Evolutionary conservation across 1,284 basidiomycete genomes (phyloP), one percentile per base, ranked within the genome.

Genomic region (Trichosporon faecale): DNA sequence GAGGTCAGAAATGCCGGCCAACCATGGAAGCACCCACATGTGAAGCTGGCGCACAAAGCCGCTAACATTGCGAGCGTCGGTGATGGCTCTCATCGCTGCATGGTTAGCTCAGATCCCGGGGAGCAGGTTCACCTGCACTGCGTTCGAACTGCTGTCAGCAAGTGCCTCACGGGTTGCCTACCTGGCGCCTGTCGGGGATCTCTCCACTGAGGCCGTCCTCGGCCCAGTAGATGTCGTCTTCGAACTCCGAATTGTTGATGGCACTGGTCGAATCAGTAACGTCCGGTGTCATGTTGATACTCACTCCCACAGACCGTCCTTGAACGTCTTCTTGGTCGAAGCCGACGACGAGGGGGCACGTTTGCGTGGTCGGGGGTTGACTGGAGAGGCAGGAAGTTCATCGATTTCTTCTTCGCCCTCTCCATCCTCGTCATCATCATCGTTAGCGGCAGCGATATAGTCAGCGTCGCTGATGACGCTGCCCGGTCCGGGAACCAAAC

Each of bases 11-110:
- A 3, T 0, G 21, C 5, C 31, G 8, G 2, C 1, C 8, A 12
- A 3, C 9, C 16, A n/a, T 8, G 25, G 25, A 1, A 33, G 1
- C 0, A 52, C 71, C 25, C n/a, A 73, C 72, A 73, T 73, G 66
- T 73, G 44, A 14, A 73, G 70, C 46, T 73, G 72, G 52, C 72
- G 72, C 49, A 66, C 64, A 49, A 73, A 73, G 23, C 72, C 70
- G 8, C 70, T 66, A 18, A 71, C 61, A 23, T 68, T 65, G 25
- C 64, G 66, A 7, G 72, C 68, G 31, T 69, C 66, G 11, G 72
- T 71, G 65, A 71, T 70, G 14, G 61, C 66, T n/a, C 35, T 66
- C 72, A 73, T 73, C 4, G 70, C 72, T 73, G 40, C 23, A 14
- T 7, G 2, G 21, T 69, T 16, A 67, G 66, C 12, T 12, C 16